Base-by-base conservation (phyloP, 1,284 basidiomycete species). In the Melampsora larici-populina region DNA sequence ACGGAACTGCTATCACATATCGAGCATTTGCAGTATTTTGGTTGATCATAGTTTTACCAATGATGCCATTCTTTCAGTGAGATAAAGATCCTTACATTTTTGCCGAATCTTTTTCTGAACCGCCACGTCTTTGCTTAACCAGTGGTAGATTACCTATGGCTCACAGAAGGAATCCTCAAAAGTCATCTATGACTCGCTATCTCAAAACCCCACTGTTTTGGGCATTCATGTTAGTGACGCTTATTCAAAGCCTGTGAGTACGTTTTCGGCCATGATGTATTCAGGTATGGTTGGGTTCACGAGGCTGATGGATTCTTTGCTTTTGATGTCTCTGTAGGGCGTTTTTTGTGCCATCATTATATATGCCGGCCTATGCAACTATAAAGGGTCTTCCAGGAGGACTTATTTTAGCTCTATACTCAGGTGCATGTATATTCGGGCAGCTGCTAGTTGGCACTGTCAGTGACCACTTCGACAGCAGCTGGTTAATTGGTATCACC, bases 11-110 rank as follows among this genome's bases (percentile, higher is more conserved):
- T 21, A 36, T 49, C 15, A 73, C 71, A 17, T 63, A 65, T 66
- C 71, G 71, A 18, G 63, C 46, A 24, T 43, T 73, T 33, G 63
- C 62, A 17, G 63, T 36, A n/a, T 36, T 49, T 49, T 73, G 64
- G 18, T 18, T 64, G 4, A 21, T 73, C 26, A 46, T 60, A 13
- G 46, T 73, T 60, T 33, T 58, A 33, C 71, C 62, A 2, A 31
- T 73, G 8, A 49, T 73, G 13, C 71, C 71, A 36, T 73, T 73
- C 43, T 73, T 73, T 66, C 71, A 33, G 71, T 66, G 51, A 66
- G 63, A 8, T 29, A 6, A 29, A 73, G 0, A 48, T 31, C 36
- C 21, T n/a, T 29, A 17, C 63, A 13, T 21, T 48, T 21, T 15
- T 31, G 31, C 6, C n/a, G 24, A 11, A 26, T 60, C 6, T 62